Evolutionary conservation across 192 early-diverging fungal genomes (phyloP).

Genomic region (Coemansia umbellata): DNA sequence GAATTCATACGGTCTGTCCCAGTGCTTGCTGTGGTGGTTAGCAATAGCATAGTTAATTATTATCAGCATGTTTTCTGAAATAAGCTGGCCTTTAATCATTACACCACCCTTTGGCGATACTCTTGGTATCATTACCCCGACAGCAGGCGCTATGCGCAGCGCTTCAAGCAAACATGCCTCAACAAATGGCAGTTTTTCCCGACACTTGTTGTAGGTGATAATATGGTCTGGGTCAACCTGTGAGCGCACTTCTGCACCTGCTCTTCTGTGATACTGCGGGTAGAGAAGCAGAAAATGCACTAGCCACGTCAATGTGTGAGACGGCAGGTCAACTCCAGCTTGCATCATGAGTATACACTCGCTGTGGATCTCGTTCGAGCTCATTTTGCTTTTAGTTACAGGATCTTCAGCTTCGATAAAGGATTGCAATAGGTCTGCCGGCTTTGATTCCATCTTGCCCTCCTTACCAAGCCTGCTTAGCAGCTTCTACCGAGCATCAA

Average conservation of each 20-base stretch:
- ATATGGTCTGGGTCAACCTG: slow-evolving; percentile 11
- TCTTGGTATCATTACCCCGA: slow-evolving; percentile 16
- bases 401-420: slow-evolving; percentile 37
- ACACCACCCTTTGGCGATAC: slow-evolving; percentile 25
- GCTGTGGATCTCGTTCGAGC: slow-evolving; percentile 16
- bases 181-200: slow-evolving; percentile 16
- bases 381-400: slow-evolving; percentile 20
- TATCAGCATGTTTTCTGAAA: slow-evolving; percentile 16
- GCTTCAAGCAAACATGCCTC: slow-evolving; percentile 34
- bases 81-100: slow-evolving; percentile 12
- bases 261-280: slow-evolving; percentile 11
- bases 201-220: slow-evolving; percentile 25
- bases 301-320: slow-evolving; percentile 22
- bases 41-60: slow-evolving; percentile 12
- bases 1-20: slow-evolving; percentile 21
- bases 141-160: slow-evolving; percentile 22
- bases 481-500: slow-evolving; percentile 6
- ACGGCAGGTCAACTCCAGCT: slow-evolving; percentile 15
- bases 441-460: neutral
- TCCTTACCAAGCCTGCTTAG: neutral
- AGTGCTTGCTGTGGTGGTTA: slow-evolving; percentile 8
- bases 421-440: slow-evolving; percentile 26
- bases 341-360: slow-evolving; percentile 27
- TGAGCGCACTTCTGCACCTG: slow-evolving; percentile 18
- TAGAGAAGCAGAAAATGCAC: slow-evolving; percentile 21